phyloP scores from a whole-genome alignment of 371 early-diverging fungal species.

The Coemansia sp. region DNA sequence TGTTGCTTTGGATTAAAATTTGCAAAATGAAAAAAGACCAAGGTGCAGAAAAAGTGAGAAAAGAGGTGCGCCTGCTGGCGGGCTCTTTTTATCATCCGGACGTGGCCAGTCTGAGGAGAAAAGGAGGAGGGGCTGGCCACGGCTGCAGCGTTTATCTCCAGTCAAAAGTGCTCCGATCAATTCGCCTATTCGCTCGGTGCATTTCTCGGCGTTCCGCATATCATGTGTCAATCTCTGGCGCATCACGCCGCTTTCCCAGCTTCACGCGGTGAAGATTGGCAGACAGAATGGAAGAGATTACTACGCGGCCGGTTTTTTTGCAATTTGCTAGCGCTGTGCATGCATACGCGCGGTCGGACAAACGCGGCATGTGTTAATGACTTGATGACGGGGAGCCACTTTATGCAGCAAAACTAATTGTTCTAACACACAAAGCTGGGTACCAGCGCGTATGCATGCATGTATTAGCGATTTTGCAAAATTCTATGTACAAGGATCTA shows the following conservation, averaged over 20 bases:
- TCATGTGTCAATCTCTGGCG: slow-evolving; percentile 2
- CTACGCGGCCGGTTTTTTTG: too few relatives aligned
- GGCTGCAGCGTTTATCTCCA: background rate
- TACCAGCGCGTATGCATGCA: background rate
- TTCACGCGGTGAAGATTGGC: background rate
- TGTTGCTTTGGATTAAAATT: background rate
- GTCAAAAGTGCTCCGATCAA: slow-evolving; percentile 2
- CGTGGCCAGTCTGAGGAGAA: background rate
- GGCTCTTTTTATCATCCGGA: slow-evolving; percentile 8
- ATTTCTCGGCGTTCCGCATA: slow-evolving; percentile 6
- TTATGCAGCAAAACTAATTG: background rate
- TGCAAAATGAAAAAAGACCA: background rate
- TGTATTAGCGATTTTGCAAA: background rate
- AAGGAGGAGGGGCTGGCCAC: slow-evolving; percentile 8
- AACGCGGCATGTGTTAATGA: background rate
- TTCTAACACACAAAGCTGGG: background rate
- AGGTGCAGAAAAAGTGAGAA: slow-evolving; percentile 10
- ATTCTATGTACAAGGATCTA: slow-evolving; percentile 1
- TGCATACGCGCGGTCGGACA: background rate
- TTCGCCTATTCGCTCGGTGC: slow-evolving; percentile 5
- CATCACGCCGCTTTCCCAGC: slow-evolving; percentile 1
- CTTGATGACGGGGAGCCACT: background rate
- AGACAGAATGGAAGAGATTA: too few relatives aligned
- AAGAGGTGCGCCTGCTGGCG: background rate
- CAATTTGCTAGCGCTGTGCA: background rate